phyloP scores from a whole-genome alignment of 2,329 filamentous ascomycete species.

The Albophoma yamanashiensis region DNA sequence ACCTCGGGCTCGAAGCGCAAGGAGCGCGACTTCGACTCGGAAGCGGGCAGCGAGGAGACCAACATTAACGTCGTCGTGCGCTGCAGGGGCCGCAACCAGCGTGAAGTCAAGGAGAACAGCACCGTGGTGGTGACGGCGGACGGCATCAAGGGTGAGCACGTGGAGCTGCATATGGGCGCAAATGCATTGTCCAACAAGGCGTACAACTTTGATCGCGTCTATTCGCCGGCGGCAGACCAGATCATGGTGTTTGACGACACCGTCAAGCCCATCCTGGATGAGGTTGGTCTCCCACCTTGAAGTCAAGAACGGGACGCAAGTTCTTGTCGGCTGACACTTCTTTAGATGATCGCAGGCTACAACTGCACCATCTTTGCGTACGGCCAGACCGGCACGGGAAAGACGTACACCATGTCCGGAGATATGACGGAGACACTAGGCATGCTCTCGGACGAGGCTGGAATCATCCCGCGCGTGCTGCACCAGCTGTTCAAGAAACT shows the following conservation, averaged over 20 bases:
- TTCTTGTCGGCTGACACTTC: conserved; percentile 1
- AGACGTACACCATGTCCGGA: conserved; percentile 98
- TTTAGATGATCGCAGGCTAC: conserved; percentile 80
- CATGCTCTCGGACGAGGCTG: conserved; percentile 80
- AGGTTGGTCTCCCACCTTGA: conserved; percentile 45
- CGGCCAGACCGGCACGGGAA: conserved; percentile 94
- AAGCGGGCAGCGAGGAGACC: conserved; percentile 61
- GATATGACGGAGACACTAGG: conserved; percentile 86
- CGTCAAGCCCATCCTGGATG: conserved; percentile 82
- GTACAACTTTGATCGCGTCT: conserved; percentile 95
- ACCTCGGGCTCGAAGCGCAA: conserved; percentile 67
- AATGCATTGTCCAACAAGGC: conserved; percentile 91
- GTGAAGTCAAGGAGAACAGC: conserved; percentile 90
- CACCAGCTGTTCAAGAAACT: conserved; percentile 81
- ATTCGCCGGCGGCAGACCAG: conserved; percentile 90
- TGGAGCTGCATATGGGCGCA: conserved; percentile 86
- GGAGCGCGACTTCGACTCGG: conserved; percentile 69
- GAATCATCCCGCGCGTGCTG: conserved; percentile 87
- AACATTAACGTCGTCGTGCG: conserved; percentile 97
- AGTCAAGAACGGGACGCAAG: background rate
- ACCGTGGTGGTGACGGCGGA: conserved; percentile 83
- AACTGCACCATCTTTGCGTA: conserved; percentile 99
- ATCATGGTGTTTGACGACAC: conserved; percentile 92
- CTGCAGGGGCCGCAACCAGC: conserved; percentile 83
- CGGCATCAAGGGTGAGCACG: conserved; percentile 72